Base-by-base conservation (phyloP, 768 basidiomycete genomes). In the Lentinula lateritia region DNA sequence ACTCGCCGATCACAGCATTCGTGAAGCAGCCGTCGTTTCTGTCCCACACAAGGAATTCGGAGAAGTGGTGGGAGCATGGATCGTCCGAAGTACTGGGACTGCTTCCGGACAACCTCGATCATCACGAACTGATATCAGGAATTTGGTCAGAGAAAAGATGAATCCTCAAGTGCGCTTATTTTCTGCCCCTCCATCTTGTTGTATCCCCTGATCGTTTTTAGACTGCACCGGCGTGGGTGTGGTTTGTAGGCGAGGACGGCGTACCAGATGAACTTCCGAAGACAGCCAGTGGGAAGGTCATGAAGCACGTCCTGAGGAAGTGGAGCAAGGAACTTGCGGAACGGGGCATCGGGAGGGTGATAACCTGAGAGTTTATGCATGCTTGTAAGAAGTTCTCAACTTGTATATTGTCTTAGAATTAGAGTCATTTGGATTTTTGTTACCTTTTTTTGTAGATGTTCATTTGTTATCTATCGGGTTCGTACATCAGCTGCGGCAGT, bases 261-360 rank as follows among this genome's bases (percentile, higher is more conserved):
- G 72, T 71, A 2, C 74, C 77, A 7, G 71, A 68, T 8, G 87
- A 90, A 64, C 69, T 93, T 7, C 92, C 92, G 0, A 92, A 90
- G 76, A 94, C 92, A 9, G 91, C 89, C 13, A 93, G 91, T 64
- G 92, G 92, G 43, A 94, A 94, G 71, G 85, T 94, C 46, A 84
- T 85, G 86, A 94, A 93, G 74, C 89, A 92, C 69, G 68, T 92
- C 3, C 69, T 94, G 50, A 77, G 92, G 35, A 73, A 76, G 20
- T 92, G 90, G 91, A 83, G 87, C 68, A 78, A 75, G 46, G 79
- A 83, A 7, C 67, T 89, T 43, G 83, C 79, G 28, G 66, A 72
- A 66, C 76, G 73, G 56, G 72, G 72, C 20, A 39, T 56, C 34
- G 55, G 55, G 41, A 56, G 18, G 41, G 55, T 56, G 12, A 56